Base-by-base conservation (phyloP, 306 rosid genomes). In the Adenanthera pavonina region DNA sequence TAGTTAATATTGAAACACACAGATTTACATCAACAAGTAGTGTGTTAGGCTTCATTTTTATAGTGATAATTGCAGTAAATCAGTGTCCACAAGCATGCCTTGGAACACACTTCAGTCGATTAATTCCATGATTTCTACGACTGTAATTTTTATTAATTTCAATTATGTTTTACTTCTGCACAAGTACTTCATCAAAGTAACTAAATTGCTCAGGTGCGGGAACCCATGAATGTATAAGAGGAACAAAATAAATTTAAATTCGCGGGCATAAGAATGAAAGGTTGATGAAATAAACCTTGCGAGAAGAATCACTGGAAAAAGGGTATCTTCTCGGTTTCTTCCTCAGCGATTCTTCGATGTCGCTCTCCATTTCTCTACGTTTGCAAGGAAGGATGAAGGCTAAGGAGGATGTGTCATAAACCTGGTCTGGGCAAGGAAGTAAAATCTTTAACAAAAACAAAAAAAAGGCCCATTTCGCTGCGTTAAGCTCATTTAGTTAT, bases 311-410 rank as follows among this genome's bases (percentile, higher is more conserved):
- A 44, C 65, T 49, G 65, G 77, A 13, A 53, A 73, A 73, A 36
- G 65, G n/a, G n/a, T 35, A 53, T 53, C 53, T 73, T 51, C 77
- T 72, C 30, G 44, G 61, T 51, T 57, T 72, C 77, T 72, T 72
- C 41, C 77, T 52, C 17, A 52, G 49, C 5, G 77, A 73, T 73
- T 73, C 77, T 35, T 73, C 77, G 17, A 53, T 9, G 65, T 73
- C 77, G 49, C 77, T 73, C 77, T 73, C 77, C 77, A 73, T 73
- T 36, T 5, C 62, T 47, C 75, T 7, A 60, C 60, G 43, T 47
- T 30, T 48, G 35, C 20, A 70, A 59, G 13, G 14, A 47, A 71
- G 25, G 75, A 30, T 15, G 59, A 48, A 30, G 59, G 30, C 30
- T 25, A 25, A 30, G 25, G 43, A 7, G 12, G 70, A 36, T 13